Base-by-base conservation (phyloP, 805 yeast species). In the Yamadazyma akitaensis region DNA sequence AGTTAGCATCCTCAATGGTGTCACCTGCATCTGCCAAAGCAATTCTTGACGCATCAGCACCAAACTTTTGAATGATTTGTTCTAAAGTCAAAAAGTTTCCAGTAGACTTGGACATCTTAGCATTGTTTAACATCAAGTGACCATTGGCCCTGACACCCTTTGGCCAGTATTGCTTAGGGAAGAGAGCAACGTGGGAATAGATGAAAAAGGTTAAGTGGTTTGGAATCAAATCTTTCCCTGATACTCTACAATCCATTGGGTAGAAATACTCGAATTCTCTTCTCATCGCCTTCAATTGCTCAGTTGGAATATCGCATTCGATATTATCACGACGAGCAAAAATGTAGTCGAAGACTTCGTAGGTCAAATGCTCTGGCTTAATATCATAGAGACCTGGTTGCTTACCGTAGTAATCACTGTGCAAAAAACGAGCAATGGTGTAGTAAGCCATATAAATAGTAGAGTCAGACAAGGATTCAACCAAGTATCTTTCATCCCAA, bases 21-120 rank as follows among this genome's bases (percentile, higher is more conserved):
- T 94, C 99, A 75, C 99, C 99, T 43, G 97, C 97, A 74, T 94
- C 99, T 39, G 98, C 99, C 54, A 94, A 75, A 5, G 99, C 97
- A 65, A 94, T 88, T 77, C 99, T 86, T 10, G 96, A 76, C 36
- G 98, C 97, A 68, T 94, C 99, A 43, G 98, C 96, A 67, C 99
- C 99, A 57, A 84, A 94, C 70, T 94, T 94, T 58, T 81, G 77
- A 50, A 84, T 84, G 64, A 86, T 79, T 67, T 94, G 89, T 58
- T 83, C 79, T 66, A 94, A 75, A 43, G 98, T 94, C 83, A 88
- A 76, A 65, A 94, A 94, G 75, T 94, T 94, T 71, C 99, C 99
- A 28, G 98, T 92, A 28, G 96, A 86, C 69, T 94, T 94, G 46
- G 97, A 84, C 99, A 94, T 94, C 79, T 94, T 94, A 59, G 92